Evolutionary conservation across 371 early-diverging fungal species (phyloP).

Genomic region (Basidiobolus heterosporus): DNA sequence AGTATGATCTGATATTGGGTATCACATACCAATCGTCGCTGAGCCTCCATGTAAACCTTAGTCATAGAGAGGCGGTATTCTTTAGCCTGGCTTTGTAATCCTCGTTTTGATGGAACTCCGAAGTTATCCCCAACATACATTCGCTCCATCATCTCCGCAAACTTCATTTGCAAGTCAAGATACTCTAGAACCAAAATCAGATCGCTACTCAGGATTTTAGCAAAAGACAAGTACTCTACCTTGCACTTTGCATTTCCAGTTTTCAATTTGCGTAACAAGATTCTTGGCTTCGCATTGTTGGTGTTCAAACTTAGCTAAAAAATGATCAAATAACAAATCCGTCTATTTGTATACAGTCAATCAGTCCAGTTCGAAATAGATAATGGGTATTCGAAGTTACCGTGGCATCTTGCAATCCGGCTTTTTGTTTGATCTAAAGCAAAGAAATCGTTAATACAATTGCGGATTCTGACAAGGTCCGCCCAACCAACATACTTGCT

Average conservation of each 20-base stretch:
- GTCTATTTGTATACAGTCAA: too few species aligned
- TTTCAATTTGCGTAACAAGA: constrained; percentile 28
- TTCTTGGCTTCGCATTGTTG: constrained; percentile 32
- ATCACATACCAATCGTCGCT: constrained; percentile 12
- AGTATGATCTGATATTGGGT: constrained; percentile 4
- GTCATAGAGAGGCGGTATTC: constrained; percentile 11
- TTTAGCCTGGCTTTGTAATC: constrained; percentile 6
- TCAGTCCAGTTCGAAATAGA: too few species aligned
- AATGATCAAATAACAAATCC: constrained; percentile 33
- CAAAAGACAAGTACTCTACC: too few species aligned
- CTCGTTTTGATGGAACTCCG: constrained; percentile 6
- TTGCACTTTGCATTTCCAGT: constrained; percentile 14
- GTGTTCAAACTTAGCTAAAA: constrained; percentile 35
- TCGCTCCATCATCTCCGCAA: constrained; percentile 38
- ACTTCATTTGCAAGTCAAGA: constrained; percentile 31
- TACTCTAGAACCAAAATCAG: constrained; percentile 12
- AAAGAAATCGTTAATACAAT: too few species aligned
- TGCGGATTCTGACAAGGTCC: neutral
- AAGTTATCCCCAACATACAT: constrained; percentile 22
- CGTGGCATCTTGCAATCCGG: constrained; percentile 31
- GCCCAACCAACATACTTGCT: constrained; percentile 21
- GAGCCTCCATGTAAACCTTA: constrained; percentile 7
- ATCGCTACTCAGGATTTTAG: too few species aligned
- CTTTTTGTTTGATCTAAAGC: constrained; percentile 15
- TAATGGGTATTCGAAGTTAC: constrained; percentile 12